Evolutionary conservation across 495 filamentous ascomycete genomes (phyloP).

Genomic region (Cercophora samala): DNA sequence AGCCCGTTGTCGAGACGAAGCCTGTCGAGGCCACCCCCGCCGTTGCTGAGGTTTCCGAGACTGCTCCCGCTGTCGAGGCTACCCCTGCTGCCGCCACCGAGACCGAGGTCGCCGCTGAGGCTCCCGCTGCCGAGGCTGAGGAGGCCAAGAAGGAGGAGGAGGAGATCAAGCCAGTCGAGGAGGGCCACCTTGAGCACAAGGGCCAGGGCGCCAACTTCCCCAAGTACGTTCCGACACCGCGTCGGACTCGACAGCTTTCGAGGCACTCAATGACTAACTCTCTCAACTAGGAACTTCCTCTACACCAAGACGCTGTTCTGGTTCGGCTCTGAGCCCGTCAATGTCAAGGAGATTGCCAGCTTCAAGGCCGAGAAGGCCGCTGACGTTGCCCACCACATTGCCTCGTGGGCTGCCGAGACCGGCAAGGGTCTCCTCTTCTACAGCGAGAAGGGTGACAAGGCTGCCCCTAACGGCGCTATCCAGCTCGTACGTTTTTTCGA

Average conservation of each 20-base stretch:
- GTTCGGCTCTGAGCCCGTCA: slow-evolving; percentile 79
- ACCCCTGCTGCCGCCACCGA: slow-evolving; percentile 41
- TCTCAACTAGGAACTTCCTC: slow-evolving; percentile 41
- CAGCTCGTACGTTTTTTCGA: slow-evolving; percentile 62
- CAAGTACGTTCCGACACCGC: slow-evolving; percentile 64
- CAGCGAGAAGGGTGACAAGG: slow-evolving; percentile 80
- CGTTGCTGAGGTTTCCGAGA: slow-evolving; percentile 34
- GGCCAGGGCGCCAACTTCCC: slow-evolving; percentile 71
- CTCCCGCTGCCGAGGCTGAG: slow-evolving; percentile 52
- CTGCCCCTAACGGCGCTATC: slow-evolving; percentile 72
- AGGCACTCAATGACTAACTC: slow-evolving; percentile 22
- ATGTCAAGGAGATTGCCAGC: slow-evolving; percentile 64
- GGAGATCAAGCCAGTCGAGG: slow-evolving; percentile 62
- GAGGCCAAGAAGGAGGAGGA: slow-evolving; percentile 53
- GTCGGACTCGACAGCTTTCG: background rate
- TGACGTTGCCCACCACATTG: slow-evolving; percentile 70
- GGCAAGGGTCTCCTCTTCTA: slow-evolving; percentile 95
- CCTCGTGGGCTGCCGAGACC: slow-evolving; percentile 85
- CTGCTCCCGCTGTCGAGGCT: slow-evolving; percentile 42
- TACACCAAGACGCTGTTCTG: slow-evolving; percentile 69
- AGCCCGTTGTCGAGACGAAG: slow-evolving; percentile 22
- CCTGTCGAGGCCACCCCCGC: slow-evolving; percentile 33
- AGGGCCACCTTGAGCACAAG: slow-evolving; percentile 83
- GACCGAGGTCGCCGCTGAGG: slow-evolving; percentile 49
- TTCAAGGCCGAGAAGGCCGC: slow-evolving; percentile 85